Conservation (phyloP, 2,329 filamentous ascomycete genomes). For the Sporothrix humicola region DNA sequence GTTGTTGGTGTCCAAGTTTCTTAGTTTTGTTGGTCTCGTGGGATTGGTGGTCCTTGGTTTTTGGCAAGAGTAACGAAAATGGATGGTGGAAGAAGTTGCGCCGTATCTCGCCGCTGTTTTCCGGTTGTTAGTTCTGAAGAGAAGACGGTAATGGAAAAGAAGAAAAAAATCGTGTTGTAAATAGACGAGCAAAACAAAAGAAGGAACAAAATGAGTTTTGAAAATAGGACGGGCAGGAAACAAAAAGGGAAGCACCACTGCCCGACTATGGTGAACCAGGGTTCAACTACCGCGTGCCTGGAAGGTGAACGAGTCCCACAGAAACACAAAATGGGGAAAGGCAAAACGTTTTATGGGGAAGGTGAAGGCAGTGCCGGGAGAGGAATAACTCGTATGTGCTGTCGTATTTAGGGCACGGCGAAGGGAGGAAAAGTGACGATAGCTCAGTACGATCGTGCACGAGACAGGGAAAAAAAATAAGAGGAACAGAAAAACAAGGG, state of each 20-base stretch:
- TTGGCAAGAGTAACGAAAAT: not conserved
- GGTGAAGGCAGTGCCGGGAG: constrained; percentile 3
- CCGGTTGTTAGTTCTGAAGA: not conserved
- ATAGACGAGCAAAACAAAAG: not conserved
- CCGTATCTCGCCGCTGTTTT: constrained; percentile 1
- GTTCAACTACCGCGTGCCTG: not conserved
- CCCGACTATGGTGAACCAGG: not conserved
- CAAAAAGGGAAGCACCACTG: not conserved
- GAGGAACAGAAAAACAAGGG: not conserved
- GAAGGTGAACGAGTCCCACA: not conserved
- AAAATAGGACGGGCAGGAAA: not conserved
- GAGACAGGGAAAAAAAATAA: not conserved
- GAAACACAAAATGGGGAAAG: not conserved
- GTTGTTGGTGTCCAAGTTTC: not conserved
- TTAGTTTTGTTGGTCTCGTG: not conserved
- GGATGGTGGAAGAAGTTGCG: constrained; percentile 20
- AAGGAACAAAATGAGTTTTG: not conserved
- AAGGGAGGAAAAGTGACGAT: not conserved
- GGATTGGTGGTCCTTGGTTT: not conserved
- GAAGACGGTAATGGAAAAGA: not conserved
- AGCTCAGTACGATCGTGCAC: not conserved
- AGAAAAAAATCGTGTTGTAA: not conserved
- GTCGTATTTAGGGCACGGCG: constrained; percentile 1
- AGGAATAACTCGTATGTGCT: not conserved
- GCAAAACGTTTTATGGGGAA: constrained; percentile 6